Conservation (phyloP, 1,284 basidiomycete genomes). For the Ceratobasidium theobromae region DNA sequence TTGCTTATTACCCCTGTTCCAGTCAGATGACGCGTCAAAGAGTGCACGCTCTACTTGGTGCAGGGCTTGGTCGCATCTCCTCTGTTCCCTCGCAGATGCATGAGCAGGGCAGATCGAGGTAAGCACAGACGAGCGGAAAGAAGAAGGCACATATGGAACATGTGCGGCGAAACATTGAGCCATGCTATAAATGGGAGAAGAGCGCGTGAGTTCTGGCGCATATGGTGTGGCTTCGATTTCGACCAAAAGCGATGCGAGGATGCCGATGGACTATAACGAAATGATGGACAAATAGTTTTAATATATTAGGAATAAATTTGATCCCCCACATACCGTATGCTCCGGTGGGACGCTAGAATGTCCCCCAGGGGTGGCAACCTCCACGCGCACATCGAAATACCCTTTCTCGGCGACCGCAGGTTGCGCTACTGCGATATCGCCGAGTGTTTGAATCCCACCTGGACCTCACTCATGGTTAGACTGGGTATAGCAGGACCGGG, state of each 20-base stretch:
- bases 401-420: constrained; percentile 52
- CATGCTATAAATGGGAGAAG: constrained; percentile 49
- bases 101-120: neutral
- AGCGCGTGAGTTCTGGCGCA: constrained; percentile 42
- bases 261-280: constrained; percentile 50
- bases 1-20: neutral
- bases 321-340: constrained; percentile 25
- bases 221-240: constrained; percentile 58
- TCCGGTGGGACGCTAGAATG: constrained; percentile 39
- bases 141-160: constrained; percentile 48
- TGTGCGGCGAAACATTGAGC: constrained; percentile 51
- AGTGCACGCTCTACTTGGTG: constrained; percentile 48
- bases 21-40: constrained; percentile 43
- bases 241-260: constrained; percentile 58
- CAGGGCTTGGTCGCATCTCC: constrained; percentile 48
- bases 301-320: neutral
- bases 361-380: constrained; percentile 39
- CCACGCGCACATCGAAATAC: constrained; percentile 36
- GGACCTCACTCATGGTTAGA: constrained; percentile 36
- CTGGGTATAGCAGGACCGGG: neutral
- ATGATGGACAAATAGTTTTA: neutral
- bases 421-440: constrained; percentile 45
- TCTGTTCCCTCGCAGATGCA: constrained; percentile 7
- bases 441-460: constrained; percentile 43
- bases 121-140: constrained; percentile 46